Conservation (phyloP, 2,329 filamentous ascomycete species). For the Apiospora saccharicola region DNA sequence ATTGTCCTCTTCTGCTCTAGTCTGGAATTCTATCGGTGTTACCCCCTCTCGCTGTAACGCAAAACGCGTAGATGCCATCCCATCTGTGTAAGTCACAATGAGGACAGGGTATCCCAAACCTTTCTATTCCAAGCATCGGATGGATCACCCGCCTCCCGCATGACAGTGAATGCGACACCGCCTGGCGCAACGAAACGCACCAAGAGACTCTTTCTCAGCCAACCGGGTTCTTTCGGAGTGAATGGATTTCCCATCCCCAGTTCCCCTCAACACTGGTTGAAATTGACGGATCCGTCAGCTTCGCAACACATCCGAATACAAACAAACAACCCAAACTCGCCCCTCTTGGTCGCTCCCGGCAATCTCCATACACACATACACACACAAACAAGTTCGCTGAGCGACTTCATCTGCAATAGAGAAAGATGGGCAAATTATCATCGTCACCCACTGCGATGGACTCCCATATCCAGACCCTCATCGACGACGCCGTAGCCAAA, state of each 20-base stretch:
- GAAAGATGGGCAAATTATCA: background rate
- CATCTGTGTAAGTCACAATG: background rate
- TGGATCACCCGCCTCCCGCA: background rate
- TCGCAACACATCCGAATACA: background rate
- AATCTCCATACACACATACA: background rate
- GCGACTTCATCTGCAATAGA: background rate
- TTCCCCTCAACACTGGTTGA: background rate
- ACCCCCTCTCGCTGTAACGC: background rate
- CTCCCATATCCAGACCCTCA: background rate
- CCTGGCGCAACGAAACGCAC: background rate
- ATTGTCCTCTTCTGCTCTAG: background rate
- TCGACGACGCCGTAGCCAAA: background rate
- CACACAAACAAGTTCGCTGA: too few relatives aligned
- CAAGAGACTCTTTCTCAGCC: background rate
- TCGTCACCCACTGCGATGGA: background rate
- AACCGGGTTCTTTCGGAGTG: background rate
- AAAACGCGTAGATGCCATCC: background rate
- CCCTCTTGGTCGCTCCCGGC: background rate
- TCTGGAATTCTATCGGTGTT: background rate
- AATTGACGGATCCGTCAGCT: background rate
- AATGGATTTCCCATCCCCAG: background rate
- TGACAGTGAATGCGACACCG: background rate
- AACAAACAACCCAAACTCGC: background rate
- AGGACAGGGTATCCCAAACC: background rate
- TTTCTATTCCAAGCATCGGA: background rate